Base-by-base conservation (phyloP, 192 early-diverging fungal genomes). In the Diversispora eburnea region DNA sequence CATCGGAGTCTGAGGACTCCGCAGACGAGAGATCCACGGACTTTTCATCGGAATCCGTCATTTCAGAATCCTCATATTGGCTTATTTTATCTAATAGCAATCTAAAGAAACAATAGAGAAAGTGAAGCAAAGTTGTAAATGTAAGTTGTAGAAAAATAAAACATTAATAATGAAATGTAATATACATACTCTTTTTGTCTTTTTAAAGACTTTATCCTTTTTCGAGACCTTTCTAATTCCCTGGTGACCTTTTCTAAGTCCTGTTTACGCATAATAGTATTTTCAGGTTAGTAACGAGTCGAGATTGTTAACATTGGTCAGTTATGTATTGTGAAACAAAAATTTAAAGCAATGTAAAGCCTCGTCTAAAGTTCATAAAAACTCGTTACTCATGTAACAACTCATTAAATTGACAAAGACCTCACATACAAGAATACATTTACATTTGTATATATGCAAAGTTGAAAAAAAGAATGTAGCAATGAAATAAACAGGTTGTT, bases 151-250 rank as follows among this genome's bases (percentile, higher is more conserved):
- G 17, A 55, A 13, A 39, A 43, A 12, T 13, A 39, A 8, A 70
- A 45, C 13, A 8, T 3, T 33, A 63, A 6, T 12, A 61, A 13
- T 22, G 3, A 55, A 41, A 39, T 33, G 25, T 41, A 52, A 49
- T 41, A 39, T n/a, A 65, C 61, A 12, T 45, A 73, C 72, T 73
- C 72, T 41, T 73, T 73, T 52, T 73, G 61, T n/a, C 59, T 54
- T 64, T 64, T 73, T 19, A 73, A 64, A 25, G 60, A 49, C 48
- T 46, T 62, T 17, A 73, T 64, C 1, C 72, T 33, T 60, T 73
- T 73, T 41, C 62, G 59, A 4, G 72, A 54, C n/a, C 61, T 54
- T 12, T 73, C 72, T 9, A 73, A 51, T 64, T 73, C 72, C 42
- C 10, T 64, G 9, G 39, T n/a, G 45, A 73, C 22, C n/a, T 22